These are phyloP conservation scores for Alternaria sp. DNA, from an alignment of 2,329 filamentous ascomycete genomes.

Conservation along the genomic window DNA sequence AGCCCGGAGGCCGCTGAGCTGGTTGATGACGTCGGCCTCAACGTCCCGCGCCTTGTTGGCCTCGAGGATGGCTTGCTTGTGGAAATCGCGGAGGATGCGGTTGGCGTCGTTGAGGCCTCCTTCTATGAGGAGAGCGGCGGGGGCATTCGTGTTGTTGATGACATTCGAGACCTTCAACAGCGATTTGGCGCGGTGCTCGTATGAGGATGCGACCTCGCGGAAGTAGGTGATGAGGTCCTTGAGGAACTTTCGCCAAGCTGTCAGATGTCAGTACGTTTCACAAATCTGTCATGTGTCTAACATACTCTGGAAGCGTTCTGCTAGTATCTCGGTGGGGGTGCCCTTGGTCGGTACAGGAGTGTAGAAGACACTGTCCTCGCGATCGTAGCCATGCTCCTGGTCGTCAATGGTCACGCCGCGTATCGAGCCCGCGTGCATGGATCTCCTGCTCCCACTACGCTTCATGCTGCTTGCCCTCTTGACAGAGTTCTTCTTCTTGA, in stretches of 20 bases:
- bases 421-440: slow-evolving; percentile 84
- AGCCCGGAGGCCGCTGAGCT: slow-evolving; percentile 81
- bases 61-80: slow-evolving; percentile 79
- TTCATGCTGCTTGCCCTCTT: slow-evolving; percentile 75
- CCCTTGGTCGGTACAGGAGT: slow-evolving; percentile 88
- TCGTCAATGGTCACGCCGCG: slow-evolving; percentile 78
- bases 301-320: slow-evolving; percentile 86
- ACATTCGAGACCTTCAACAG: slow-evolving; percentile 82
- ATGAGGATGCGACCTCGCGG: slow-evolving; percentile 86
- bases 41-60: slow-evolving; percentile 89
- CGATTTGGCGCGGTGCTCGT: slow-evolving; percentile 83
- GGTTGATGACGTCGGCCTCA: slow-evolving; percentile 87
- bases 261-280: slow-evolving; percentile 22
- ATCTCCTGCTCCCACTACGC: slow-evolving; percentile 80
- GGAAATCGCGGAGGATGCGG: slow-evolving; percentile 79
- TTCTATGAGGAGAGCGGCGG: slow-evolving; percentile 75
- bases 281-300: background rate
- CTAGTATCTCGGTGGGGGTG: slow-evolving; percentile 85
- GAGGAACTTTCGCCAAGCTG: slow-evolving; percentile 92
- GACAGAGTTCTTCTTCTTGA: slow-evolving; percentile 87
- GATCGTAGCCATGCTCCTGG: slow-evolving; percentile 65
- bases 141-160: slow-evolving; percentile 78
- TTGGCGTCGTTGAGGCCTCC: slow-evolving; percentile 89
- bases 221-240: slow-evolving; percentile 96
- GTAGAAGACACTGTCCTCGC: slow-evolving; percentile 84